These are phyloP conservation scores for Amylocystis lapponica DNA, from an alignment of 768 basidiomycete genomes.

Conservation along the genomic window DNA sequence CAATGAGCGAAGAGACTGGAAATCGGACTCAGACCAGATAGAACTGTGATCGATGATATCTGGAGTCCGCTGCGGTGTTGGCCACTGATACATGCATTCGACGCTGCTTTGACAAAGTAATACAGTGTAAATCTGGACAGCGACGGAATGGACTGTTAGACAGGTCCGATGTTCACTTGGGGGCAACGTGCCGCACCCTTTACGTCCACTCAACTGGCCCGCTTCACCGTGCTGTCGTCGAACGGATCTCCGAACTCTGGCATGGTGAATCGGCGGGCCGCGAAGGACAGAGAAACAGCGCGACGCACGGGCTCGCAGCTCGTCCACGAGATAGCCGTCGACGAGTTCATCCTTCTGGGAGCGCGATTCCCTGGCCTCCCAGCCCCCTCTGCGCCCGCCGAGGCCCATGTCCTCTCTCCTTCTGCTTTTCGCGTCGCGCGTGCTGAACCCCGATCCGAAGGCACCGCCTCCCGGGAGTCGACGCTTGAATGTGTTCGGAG, in stretches of 20 bases:
- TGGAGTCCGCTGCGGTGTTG: no score
- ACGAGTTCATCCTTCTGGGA: conserved; percentile 19
- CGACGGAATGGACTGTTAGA: no score
- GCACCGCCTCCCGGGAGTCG: conserved; percentile 1
- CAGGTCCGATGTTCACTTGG: no score
- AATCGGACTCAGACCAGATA: no score
- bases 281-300: background rate
- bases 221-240: conserved; percentile 2
- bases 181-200: no score
- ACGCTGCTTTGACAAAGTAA: no score
- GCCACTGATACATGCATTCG: no score
- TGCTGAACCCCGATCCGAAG: conserved; percentile 3
- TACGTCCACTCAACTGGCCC: background rate
- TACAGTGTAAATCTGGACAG: no score
- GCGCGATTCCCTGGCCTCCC: background rate
- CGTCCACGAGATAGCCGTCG: conserved; percentile 16
- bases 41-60: no score
- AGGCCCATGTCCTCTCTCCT: conserved; percentile 12
- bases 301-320: conserved; percentile 14
- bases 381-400: conserved; percentile 3
- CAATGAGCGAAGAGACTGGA: no score
- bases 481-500: conserved; percentile 3
- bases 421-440: conserved; percentile 18
- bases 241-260: conserved; percentile 9
- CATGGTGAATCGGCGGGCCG: no score